Evolutionary conservation across 768 basidiomycete genomes (phyloP), one percentile per base, ranked within the genome.

Genomic region (Tulasnella sp.): DNA sequence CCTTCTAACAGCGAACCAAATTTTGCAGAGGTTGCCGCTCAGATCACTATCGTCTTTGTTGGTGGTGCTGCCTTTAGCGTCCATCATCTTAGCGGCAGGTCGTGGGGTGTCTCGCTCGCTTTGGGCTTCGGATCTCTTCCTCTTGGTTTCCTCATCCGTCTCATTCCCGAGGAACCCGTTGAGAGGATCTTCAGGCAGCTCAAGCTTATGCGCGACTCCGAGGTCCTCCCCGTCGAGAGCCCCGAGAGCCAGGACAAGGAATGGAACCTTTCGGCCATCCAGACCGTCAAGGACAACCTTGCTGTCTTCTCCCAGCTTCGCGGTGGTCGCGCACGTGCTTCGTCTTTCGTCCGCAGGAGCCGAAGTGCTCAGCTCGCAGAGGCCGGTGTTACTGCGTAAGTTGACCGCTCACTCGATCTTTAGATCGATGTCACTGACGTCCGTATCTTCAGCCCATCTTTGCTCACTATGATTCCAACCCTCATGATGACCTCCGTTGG

Each of bases 1-100:
- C 4, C 9, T 0, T 8, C 77, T 78, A 36, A 74, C 39, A 4
- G 5, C 39, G 19, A 80, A 58, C 73, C 19, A 9, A 44, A 18
- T 58, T 36, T 34, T 34, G 62, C 84, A 97, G 96, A 99, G 90
- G 88, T 97, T 82, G 93, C 87, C 19, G 89, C 93, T 24, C 98
- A 99, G 84, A 84, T 96, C 71, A 80, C 96, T 80, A 97, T 99
- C 79, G 93, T 98, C 76, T 95, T 96, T 83, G 88, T 99, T 62
- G 97, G 96, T 56, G 93, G 94, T 46, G 89, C 93, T 3, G 97
- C 96, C 0, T 99, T 99, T 88, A 92, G 94, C 83, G 97, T 98
- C 12, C 92, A 90, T 0, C 88, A 84, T 10, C 91, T 99, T 75
- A 87, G 87, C 52, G 95, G 93, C 12, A 90, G 90, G 56, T 95